These are phyloP conservation scores for Hypomyces rosellus DNA, from an alignment of 2,329 filamentous ascomycete genomes.

Conservation along the genomic window DNA sequence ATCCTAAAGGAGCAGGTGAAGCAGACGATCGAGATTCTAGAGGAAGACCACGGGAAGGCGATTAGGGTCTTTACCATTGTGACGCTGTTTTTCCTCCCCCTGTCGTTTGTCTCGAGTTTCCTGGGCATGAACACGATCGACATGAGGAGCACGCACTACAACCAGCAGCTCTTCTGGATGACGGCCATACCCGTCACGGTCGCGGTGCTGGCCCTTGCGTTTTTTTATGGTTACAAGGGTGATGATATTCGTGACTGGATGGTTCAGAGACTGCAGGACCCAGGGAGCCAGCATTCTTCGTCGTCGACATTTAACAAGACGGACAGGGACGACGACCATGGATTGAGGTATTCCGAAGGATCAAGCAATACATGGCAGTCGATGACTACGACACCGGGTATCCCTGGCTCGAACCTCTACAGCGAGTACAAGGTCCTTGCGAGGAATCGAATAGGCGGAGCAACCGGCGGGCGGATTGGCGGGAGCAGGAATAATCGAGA, in stretches of 20 bases:
- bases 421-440: no score
- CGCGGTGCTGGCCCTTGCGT: constrained; percentile 21
- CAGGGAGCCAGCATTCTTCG: no score
- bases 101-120: constrained; percentile 22
- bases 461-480: not conserved
- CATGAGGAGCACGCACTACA: constrained; percentile 31
- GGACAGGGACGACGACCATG: no score
- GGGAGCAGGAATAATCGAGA: not conserved
- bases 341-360: no score
- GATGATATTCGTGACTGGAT: constrained; percentile 11
- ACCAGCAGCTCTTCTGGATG: constrained; percentile 36
- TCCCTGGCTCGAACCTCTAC: no score
- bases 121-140: constrained; percentile 41
- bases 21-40: constrained; percentile 20
- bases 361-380: no score
- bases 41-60: constrained; percentile 25
- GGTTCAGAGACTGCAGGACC: not conserved
- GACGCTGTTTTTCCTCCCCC: constrained; percentile 30
- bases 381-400: no score
- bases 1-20: constrained; percentile 18
- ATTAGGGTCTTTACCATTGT: constrained; percentile 34
- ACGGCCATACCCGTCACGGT: constrained; percentile 33
- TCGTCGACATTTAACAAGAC: no score
- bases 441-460: not conserved
- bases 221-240: constrained; percentile 17